Percentiles rank a stretch among this genome's conserved stretches.
phyloP scores from a whole-genome alignment of 371 early-diverging fungal species.

The Nematocida ironsii region DNA sequence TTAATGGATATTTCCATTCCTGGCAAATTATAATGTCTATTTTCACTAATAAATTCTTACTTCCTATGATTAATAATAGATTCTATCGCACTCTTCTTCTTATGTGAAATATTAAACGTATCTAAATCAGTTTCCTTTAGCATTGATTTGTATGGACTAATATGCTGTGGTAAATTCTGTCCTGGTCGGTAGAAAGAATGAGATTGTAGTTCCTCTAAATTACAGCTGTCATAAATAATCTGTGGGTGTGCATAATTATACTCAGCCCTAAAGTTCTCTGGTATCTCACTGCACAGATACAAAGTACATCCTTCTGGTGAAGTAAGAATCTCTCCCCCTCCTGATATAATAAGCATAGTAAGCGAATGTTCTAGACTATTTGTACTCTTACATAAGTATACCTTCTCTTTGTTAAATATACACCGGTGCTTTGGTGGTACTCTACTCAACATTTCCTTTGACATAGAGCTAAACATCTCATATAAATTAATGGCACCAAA shows the following conservation, averaged over 20 bases:
- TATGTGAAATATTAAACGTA: slow-evolving; percentile 31
- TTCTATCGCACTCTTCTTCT: slow-evolving; percentile 35
- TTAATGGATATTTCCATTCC: neutral
- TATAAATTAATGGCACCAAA: neutral
- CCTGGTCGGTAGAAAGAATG: slow-evolving; percentile 41
- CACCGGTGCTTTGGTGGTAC: neutral
- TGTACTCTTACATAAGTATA: slow-evolving; percentile 4
- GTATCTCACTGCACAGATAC: slow-evolving; percentile 29
- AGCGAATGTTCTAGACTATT: slow-evolving; percentile 17
- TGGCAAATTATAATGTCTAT: neutral
- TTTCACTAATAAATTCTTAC: slow-evolving; percentile 10
- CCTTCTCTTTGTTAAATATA: neutral
- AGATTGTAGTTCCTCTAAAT: slow-evolving; percentile 16
- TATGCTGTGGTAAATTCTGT: slow-evolving; percentile 31
- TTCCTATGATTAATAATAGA: slow-evolving; percentile 40
- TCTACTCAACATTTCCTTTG: neutral
- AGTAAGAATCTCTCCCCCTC: slow-evolving; percentile 3
- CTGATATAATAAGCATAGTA: slow-evolving; percentile 22
- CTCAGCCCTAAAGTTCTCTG: slow-evolving; percentile 17
- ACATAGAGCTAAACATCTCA: neutral
- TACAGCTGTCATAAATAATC: slow-evolving; percentile 51
- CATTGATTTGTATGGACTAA: slow-evolving; percentile 29
- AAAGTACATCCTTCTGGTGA: neutral
- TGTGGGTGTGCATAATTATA: slow-evolving; percentile 45
- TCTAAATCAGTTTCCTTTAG: slow-evolving; percentile 32